Base-by-base conservation (phyloP, 208 protist species). In the Trichomonas gallinae region DNA sequence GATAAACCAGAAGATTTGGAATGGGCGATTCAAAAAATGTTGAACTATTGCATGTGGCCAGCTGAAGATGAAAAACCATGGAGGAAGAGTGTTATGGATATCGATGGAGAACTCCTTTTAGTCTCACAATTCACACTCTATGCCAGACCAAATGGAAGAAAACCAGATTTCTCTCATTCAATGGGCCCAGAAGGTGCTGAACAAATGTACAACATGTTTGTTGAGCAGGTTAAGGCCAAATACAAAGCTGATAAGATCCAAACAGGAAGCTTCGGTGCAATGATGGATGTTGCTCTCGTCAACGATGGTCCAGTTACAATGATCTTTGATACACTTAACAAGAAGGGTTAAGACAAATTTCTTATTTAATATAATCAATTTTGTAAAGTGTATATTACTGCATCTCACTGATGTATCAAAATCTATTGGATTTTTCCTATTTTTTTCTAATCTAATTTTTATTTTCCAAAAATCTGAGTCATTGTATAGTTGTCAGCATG, bases 1-100 rank as follows among this genome's bases (percentile, higher is more conserved):
- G 87, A 93, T 51, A 48, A 48, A 38, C 40, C 42, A 51, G 87
- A 93, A 93, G 87, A 93, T 93, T 93, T 93, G 46, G 87, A 93
- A 17, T 93, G 87, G 87, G 45, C 44, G 0, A 42, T 93, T 34
- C 17, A 48, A 51, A 93, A 93, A 93, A 34, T 93, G n/a, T 38
- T 93, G 3, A 48, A 42, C 6, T 93, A 48, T 51, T 58, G 44
- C 44, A 48, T 48, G 26, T 93, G 42, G 42, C 40, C 42, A 17
- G 87, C 40, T 17, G 87, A 93, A 23, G 87, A 93, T 51, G 87
- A 44, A 0, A 93, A 42, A 10, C 87, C 87, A 51, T 58, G 45
- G 11, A 23, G 45, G 46, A 93, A 93, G 45, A 44, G 40, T 48
- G 45, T 93, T 38, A 42, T 48, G 17, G 87, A 93, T 51, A 42